Evolutionary conservation across 768 basidiomycete genomes (phyloP), one percentile per base, ranked within the genome.

Genomic region (Favolaschia claudopus): DNA sequence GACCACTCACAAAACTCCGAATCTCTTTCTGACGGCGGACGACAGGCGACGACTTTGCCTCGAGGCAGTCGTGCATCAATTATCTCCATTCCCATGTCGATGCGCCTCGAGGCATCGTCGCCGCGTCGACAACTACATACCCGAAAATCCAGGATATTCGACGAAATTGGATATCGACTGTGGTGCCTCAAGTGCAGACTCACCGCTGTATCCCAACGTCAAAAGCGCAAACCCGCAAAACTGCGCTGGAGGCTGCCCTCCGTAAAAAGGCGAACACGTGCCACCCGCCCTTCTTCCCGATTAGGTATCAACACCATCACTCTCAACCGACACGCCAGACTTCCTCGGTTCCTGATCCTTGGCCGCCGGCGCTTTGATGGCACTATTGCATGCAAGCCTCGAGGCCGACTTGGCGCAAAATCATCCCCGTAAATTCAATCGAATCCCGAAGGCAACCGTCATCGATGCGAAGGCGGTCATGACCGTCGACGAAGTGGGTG

Each of bases 81-180:
- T 15, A n/a, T n/a, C n/a, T n/a, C n/a, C 46, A 56, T 56, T 44
- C 29, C 20, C 38, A 14, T 25, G 27, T 10, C 46, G 27, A 50
- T 44, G 47, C 46, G 57, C 57, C 57, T 51, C 57, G 48, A 58
- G 57, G 57, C 57, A n/a, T 34, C 28, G 43, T 49, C 57, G 48
- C 50, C 57, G 51, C 50, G 42, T 40, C 56, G 28, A 58, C 38
- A 57, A 38, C 22, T 17, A 28, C 13, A 48, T 40, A 51, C 37
- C 48, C 56, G 47, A 49, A 58, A 58, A 58, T 58, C 56, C 39
- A n/a, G n/a, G n/a, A n/a, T n/a, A n/a, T n/a, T n/a, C n/a, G n/a
- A n/a, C n/a, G n/a, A n/a, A n/a, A n/a, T n/a, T n/a, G n/a, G n/a
- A n/a, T n/a, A n/a, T n/a, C n/a, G n/a, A n/a, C n/a, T n/a, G n/a